A percentile compares a stretch with the other conserved stretches of the same genome.
Evolutionary conservation across 2,329 filamentous ascomycete species (phyloP).

Genomic region (Gnomoniopsis sp.): DNA sequence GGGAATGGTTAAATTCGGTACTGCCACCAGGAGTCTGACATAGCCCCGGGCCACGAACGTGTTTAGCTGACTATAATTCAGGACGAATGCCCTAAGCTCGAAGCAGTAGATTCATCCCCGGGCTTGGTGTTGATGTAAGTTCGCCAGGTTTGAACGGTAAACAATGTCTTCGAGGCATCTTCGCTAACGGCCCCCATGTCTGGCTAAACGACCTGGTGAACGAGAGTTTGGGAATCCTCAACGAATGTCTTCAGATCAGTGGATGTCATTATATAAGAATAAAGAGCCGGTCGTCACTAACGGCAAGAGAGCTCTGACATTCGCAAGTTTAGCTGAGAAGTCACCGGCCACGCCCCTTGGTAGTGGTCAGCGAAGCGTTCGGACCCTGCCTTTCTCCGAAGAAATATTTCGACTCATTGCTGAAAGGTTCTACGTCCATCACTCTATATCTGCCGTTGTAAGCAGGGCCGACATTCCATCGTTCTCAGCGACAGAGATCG

Average conservation of each 20-base stretch:
- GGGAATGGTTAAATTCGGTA: constrained; percentile 5
- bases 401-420: constrained; percentile 19
- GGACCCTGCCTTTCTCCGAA: constrained; percentile 22
- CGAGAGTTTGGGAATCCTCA: not conserved
- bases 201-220: constrained; percentile 5
- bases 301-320: not conserved
- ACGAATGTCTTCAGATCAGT: not conserved
- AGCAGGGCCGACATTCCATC: constrained; percentile 23
- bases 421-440: constrained; percentile 19
- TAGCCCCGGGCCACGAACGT: too few relatives aligned
- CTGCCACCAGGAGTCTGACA: too few relatives aligned
- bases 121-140: constrained; percentile 9
- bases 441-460: constrained; percentile 22
- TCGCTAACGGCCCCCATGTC: not conserved
- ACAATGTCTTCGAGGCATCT: not conserved
- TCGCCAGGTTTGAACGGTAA: not conserved
- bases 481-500: constrained; percentile 19
- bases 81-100: not conserved
- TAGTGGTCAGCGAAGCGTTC: constrained; percentile 8
- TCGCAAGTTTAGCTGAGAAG: not conserved
- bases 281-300: not conserved
- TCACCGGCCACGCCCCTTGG: not conserved
- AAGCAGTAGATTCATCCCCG: not conserved
- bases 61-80: not conserved
- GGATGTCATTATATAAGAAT: not conserved